A percentile compares a stretch with the other conserved stretches of the same genome.
Evolutionary conservation across 2,329 filamentous ascomycete genomes (phyloP).

Genomic region (Passalora sequoiae): DNA sequence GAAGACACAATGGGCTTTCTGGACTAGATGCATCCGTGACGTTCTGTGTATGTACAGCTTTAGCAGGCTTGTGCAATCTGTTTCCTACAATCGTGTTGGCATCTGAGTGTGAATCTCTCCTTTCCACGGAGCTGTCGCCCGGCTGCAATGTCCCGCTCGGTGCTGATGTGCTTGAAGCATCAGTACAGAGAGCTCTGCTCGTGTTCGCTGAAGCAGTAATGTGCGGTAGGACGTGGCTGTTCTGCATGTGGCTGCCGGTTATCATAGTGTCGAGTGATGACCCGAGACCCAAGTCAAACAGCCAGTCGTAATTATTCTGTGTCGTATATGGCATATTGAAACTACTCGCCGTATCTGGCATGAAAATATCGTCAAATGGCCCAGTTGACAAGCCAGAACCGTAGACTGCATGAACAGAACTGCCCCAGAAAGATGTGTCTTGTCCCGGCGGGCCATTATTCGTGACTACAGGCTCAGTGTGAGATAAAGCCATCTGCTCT

Average conservation of each 20-base stretch:
- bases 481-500: no score
- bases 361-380: slow-evolving; percentile 52
- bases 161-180: no score
- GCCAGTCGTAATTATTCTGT: slow-evolving; percentile 58
- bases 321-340: slow-evolving; percentile 64
- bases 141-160: background rate
- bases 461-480: background rate
- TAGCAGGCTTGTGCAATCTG: background rate
- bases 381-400: background rate
- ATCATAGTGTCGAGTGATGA: background rate
- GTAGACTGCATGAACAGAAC: slow-evolving; percentile 1
- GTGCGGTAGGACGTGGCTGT: background rate
- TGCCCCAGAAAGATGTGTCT: slow-evolving; percentile 22
- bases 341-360: slow-evolving; percentile 57
- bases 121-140: background rate
- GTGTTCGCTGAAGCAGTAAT: background rate
- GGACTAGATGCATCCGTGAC: background rate
- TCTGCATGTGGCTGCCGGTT: background rate
- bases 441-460: background rate
- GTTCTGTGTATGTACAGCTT: background rate
- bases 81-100: background rate
- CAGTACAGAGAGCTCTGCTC: background rate
- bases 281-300: slow-evolving; percentile 47
- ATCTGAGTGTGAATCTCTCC: background rate
- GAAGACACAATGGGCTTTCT: slow-evolving; percentile 10